Evolutionary conservation across 169 alveolate species (phyloP), one percentile per base, ranked within the genome.

Genomic region (Theileria orientalis): DNA sequence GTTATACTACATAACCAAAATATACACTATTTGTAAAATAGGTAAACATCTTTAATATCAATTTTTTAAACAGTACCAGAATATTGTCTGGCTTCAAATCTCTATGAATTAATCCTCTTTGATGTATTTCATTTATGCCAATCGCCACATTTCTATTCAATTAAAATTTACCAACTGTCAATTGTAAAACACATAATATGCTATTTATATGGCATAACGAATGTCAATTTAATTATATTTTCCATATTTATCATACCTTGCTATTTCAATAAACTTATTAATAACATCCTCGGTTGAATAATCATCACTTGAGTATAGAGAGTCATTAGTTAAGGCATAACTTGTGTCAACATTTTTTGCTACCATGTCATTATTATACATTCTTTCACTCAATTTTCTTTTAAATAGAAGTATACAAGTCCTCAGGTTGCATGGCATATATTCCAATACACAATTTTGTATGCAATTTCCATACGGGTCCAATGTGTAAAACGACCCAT

Each of bases 51-150:
- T 3, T 19, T 54, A 46, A 9, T 19, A 29, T 25, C 23, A 41
- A 42, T 0, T 11, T 3, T 49, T 16, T 30, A 40, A 23, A 35
- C 23, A 33, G 44, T 46, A 87, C 92, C 74, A 87, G 70, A 21
- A 87, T 69, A 56, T 87, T 87, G 74, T 87, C 92, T 54, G 92
- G 92, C 61, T 87, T 87, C 59, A 87, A 69, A 54, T 87, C 92
- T 25, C 92, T 66, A 78, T 87, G 92, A 14, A 87, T 90, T 33
- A 87, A 63, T 41, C 83, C 86, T 40, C 88, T 42, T 21, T 67
- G 82, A 30, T 87, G 92, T 32, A 87, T 29, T 49, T 87, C 84
- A 57, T 77, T 49, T 13, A 87, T 64, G 19, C 92, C 92, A 57
- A 69, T 44, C 51, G 76, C 66, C 42, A 87, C 88, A 33, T 87